Evolutionary conservation across 2,329 filamentous ascomycete genomes (phyloP).

Genomic region (Colletotrichum destructivum): DNA sequence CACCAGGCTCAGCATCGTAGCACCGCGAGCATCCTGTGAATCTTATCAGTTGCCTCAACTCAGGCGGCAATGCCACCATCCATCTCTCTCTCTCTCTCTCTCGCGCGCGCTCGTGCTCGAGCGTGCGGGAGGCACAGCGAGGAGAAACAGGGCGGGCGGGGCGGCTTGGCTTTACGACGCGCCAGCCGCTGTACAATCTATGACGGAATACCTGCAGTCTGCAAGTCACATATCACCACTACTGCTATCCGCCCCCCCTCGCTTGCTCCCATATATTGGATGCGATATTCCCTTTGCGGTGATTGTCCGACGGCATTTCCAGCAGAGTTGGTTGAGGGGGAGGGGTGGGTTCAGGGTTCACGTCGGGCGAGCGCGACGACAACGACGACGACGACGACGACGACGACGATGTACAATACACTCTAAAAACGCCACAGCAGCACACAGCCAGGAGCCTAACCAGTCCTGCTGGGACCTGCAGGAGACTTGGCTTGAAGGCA

Average conservation of each 20-base stretch:
- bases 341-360: too few species aligned
- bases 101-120: too few species aligned
- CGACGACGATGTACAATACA: not conserved
- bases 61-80: slow-evolving; percentile 8
- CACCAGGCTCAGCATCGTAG: not conserved
- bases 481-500: not conserved
- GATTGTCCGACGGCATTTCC: not conserved
- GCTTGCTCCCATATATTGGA: slow-evolving; percentile 27
- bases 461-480: slow-evolving; percentile 25
- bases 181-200: slow-evolving; percentile 31
- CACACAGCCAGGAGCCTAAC: slow-evolving; percentile 19
- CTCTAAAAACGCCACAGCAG: slow-evolving; percentile 24
- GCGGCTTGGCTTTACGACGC: slow-evolving; percentile 14
- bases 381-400: too few species aligned
- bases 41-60: not conserved
- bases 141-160: not conserved
- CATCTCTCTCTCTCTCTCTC: too few species aligned
- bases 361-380: too few species aligned
- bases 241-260: not conserved
- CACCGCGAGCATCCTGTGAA: not conserved
- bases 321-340: not conserved
- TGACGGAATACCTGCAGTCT: slow-evolving; percentile 33
- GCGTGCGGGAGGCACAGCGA: not conserved
- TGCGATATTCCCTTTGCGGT: slow-evolving; percentile 33
- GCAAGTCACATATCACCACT: not conserved